Conservation (phyloP, 306 rosid genomes). For the Rosa rugosa region DNA sequence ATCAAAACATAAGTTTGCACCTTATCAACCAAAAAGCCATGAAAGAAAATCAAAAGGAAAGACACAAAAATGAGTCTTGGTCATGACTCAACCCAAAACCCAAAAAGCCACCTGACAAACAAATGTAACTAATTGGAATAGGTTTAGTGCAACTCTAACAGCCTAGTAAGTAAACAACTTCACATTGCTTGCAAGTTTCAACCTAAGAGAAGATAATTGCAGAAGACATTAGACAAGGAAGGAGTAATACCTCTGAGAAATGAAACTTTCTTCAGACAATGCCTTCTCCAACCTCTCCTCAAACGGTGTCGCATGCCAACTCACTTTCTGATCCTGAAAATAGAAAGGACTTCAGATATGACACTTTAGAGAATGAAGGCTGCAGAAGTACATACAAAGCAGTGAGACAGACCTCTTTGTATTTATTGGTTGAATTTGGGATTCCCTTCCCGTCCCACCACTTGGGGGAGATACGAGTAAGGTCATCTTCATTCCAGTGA, state of each 20-base stretch:
- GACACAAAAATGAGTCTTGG: not conserved
- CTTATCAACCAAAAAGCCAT: not conserved
- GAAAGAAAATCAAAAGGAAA: not conserved
- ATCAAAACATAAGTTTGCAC: not conserved
- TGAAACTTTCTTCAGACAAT: constrained; percentile 60
- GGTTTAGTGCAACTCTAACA: not conserved
- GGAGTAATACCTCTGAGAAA: constrained; percentile 49
- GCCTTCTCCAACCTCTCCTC: constrained; percentile 90
- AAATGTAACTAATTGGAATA: not conserved
- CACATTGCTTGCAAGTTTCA: not conserved
- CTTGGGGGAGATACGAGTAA: constrained; percentile 56
- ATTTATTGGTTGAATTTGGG: constrained; percentile 88
- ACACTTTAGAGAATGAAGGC: constrained; percentile 7
- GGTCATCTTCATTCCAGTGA: constrained; percentile 67
- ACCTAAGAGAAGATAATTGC: not conserved
- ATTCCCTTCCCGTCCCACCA: constrained; percentile 88
- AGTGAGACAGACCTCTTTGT: constrained; percentile 66
- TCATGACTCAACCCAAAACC: not conserved
- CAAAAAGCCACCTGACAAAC: not conserved
- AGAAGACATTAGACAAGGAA: not conserved
- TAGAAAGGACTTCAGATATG: constrained; percentile 18
- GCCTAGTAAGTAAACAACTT: not conserved
- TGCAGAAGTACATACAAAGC: constrained; percentile 8
- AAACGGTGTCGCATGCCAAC: constrained; percentile 97
- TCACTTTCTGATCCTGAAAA: constrained; percentile 87